phyloP scores from a whole-genome alignment of 1,284 basidiomycete species.

The Rhodotorula sp. region DNA sequence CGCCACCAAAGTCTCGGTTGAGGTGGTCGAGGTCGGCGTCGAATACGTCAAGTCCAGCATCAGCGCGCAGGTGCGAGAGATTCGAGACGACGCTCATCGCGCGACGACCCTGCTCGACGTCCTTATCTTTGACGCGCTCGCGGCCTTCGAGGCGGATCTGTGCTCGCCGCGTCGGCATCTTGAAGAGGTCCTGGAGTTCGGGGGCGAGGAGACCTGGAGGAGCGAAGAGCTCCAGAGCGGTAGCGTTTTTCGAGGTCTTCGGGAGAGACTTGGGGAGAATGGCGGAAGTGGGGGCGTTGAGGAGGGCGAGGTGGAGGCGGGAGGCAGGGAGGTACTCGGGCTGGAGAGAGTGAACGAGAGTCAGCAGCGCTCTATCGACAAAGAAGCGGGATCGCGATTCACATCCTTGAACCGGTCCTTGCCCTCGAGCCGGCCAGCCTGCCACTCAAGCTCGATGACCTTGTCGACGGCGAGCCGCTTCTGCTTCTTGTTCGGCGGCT shows the following conservation, averaged over 20 bases:
- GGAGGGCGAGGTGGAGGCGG: slow-evolving; percentile 42
- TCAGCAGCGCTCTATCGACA: background rate
- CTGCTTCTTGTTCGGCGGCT: slow-evolving; percentile 27
- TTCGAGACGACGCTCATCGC: slow-evolving; percentile 28
- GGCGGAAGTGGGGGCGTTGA: slow-evolving; percentile 14
- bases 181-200: slow-evolving; percentile 32
- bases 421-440: slow-evolving; percentile 24
- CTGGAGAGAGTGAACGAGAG: background rate
- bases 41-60: slow-evolving; percentile 13
- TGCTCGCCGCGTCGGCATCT: slow-evolving; percentile 34
- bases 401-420: slow-evolving; percentile 33
- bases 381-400: background rate
- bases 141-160: slow-evolving; percentile 31
- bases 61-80: slow-evolving; percentile 7
- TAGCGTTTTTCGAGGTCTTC: slow-evolving; percentile 12
- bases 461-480: slow-evolving; percentile 32
- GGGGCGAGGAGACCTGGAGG: slow-evolving; percentile 30
- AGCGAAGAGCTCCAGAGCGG: slow-evolving; percentile 22
- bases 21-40: slow-evolving; percentile 16
- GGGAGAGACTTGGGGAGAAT: slow-evolving; percentile 21
- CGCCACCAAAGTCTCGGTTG: slow-evolving; percentile 29
- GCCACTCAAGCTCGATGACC: slow-evolving; percentile 37
- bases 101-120: slow-evolving; percentile 27
- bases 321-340: slow-evolving; percentile 42
- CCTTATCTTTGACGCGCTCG: slow-evolving; percentile 8